Percentiles rank a stretch among this genome's conserved stretches.
Conservation (phyloP, 2,329 filamentous ascomycete species). For the Exophiala sp. region DNA sequence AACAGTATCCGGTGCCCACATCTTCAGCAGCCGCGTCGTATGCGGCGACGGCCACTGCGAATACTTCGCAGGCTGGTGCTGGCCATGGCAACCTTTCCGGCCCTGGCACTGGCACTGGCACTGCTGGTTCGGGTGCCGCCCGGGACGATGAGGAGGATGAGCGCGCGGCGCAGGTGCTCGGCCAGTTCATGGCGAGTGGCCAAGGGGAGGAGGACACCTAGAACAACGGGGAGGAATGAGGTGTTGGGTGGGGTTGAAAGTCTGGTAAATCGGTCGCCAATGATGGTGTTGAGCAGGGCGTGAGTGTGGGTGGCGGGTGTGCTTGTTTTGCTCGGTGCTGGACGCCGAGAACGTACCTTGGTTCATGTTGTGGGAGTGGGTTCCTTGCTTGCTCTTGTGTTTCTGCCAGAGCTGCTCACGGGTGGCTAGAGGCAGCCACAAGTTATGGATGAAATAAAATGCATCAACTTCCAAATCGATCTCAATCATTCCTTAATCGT, state of each 20-base stretch:
- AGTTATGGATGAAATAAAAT: no score
- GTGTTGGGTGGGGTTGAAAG: neutral
- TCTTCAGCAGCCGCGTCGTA: neutral
- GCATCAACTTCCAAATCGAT: no score
- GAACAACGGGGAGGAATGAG: neutral
- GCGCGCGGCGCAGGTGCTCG: neutral
- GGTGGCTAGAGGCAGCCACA: no score
- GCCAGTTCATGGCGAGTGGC: neutral
- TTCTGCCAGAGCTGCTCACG: no score
- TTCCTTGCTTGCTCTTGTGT: neutral
- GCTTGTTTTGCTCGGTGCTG: neutral
- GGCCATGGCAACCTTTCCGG: neutral
- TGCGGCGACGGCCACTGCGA: neutral
- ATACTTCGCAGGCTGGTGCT: neutral
- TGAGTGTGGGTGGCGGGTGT: no score
- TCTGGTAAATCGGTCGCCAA: neutral
- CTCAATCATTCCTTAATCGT: no score
- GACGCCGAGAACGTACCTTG: neutral
- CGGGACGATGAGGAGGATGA: neutral
- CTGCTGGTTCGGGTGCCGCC: no score
- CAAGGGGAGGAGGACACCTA: neutral
- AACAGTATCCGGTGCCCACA: neutral
- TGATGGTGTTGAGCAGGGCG: no score
- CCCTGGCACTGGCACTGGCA: neutral
- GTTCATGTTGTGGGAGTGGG: neutral